Base-by-base conservation (phyloP, 371 early-diverging fungal genomes). In the Quaeritorhiza haematococci region DNA sequence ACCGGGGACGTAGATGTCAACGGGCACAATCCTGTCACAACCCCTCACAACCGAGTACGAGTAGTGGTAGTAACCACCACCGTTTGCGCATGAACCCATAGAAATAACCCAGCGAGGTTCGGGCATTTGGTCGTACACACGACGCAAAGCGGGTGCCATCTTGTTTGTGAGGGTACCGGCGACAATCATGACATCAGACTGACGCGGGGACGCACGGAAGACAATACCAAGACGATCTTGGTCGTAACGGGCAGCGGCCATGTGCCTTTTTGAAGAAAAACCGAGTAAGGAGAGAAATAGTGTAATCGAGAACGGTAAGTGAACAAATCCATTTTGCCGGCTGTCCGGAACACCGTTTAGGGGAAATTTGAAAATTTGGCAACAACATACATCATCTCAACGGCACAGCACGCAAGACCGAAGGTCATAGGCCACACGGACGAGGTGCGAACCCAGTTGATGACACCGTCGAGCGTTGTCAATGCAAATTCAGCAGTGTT, bases 31-130 rank as follows among this genome's bases (percentile, higher is more conserved):
- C 48, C 98, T 87, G 63, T 97, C 98, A 74, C 96, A 96, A 48
- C 86, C 98, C 7, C 81, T 58, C 15, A 80, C 96, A 49, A 96
- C 97, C 44, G 94, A 83, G 73, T 96, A 97, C 51, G 90, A 89
- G 80, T 97, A 97, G 74, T 97, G 98, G 72, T 97, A 97, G 79
- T 97, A 97, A 51, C 98, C 98, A 66, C 98, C 98, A 64, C 98
- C 96, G 71, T 97, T 97, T 27, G 98, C 98, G 66, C 98, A 97
- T 54, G 88, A 88, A 33, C 98, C 98, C 98, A 97, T 97, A 27
- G 94, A 93, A 50, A 97, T 93, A 23, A 97, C 97, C 97, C 97
- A 96, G 56, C 95, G 90, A 29, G 97, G 97, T 71, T 94, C 93
- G 48, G 97, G 96, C 92, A 91, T 90, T 83, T 92, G 64, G 43